phyloP scores from a whole-genome alignment of 176 grass and related monocot genomes.

The Ensete glaucum region DNA sequence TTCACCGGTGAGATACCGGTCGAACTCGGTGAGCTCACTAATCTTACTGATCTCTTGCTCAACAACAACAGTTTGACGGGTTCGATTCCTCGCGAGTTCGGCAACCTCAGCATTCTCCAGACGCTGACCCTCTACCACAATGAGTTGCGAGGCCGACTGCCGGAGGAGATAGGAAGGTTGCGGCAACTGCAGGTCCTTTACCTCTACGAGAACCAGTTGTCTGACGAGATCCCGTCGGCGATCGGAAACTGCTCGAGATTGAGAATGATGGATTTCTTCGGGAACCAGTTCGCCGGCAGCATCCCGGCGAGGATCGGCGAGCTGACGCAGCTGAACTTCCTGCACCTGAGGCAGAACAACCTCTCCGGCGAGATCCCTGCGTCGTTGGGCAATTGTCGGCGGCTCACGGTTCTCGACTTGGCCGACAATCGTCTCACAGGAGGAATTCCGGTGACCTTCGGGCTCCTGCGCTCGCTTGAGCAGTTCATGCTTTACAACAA shows the following conservation, averaged over 20 bases:
- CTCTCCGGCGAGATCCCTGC: constrained; percentile 54
- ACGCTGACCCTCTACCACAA: constrained; percentile 69
- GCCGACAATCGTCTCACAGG: constrained; percentile 74
- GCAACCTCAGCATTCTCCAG: constrained; percentile 49
- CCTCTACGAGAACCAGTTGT: constrained; percentile 84
- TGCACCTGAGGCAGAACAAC: constrained; percentile 81
- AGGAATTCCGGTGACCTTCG: constrained; percentile 49
- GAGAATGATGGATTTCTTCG: constrained; percentile 76
- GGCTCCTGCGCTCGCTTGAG: constrained; percentile 45
- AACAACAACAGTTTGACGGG: constrained; percentile 90
- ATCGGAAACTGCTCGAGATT: constrained; percentile 63
- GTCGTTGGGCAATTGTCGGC: constrained; percentile 46
- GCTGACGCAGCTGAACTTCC: constrained; percentile 50
- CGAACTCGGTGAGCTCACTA: constrained; percentile 42
- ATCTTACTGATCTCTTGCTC: constrained; percentile 64
- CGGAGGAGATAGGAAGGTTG: constrained; percentile 46
- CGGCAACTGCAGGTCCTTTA: constrained; percentile 50
- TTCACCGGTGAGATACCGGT: constrained; percentile 48
- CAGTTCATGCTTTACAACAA: constrained; percentile 98
- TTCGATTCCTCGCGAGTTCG: constrained; percentile 42
- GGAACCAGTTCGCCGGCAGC: constrained; percentile 64
- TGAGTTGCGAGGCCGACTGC: constrained; percentile 37
- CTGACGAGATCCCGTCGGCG: constrained; percentile 52
- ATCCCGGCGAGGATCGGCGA: constrained; percentile 59
- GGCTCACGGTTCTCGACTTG: constrained; percentile 55